Evolutionary conservation across 73 alveolate species (phyloP).

Genomic region (Paramecium sexaurelia): DNA sequence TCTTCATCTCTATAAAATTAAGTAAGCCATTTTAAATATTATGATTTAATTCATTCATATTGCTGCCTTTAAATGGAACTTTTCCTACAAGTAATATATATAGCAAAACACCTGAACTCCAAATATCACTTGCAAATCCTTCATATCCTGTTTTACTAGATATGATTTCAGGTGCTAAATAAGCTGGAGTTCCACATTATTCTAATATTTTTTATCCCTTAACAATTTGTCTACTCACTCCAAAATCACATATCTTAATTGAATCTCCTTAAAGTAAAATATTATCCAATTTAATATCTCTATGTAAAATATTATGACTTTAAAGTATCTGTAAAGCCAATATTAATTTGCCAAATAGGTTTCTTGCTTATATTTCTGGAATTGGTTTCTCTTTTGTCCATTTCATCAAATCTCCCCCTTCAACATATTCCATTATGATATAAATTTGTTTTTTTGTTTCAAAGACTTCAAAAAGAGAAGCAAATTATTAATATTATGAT

Average conservation of each 20-base stretch:
- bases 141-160: conserved; percentile 92
- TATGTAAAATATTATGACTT: conserved; percentile 87
- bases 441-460: conserved; percentile 92
- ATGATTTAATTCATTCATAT: conserved; percentile 87
- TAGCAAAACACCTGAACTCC: conserved; percentile 96
- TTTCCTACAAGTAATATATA: conserved; percentile 94
- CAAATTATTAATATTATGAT: conserved; percentile 71
- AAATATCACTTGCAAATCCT: conserved; percentile 94
- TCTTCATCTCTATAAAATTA: conserved; percentile 60
- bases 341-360: conserved; percentile 86
- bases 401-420: conserved; percentile 94
- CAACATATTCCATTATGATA: conserved; percentile 91
- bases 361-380: conserved; percentile 86
- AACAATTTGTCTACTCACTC: conserved; percentile 87
- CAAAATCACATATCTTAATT: conserved; percentile 96
- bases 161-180: conserved; percentile 99
- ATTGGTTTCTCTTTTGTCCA: conserved; percentile 90
- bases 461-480: conserved; percentile 88
- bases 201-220: conserved; percentile 90
- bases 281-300: conserved; percentile 97
- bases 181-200: conserved; percentile 99
- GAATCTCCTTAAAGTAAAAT: conserved; percentile 90
- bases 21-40: conserved; percentile 63
- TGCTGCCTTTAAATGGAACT: conserved; percentile 95
- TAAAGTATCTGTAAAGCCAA: conserved; percentile 88